Percentiles rank a stretch among this genome's conserved stretches.
Conservation (phyloP, 2,329 filamentous ascomycete species). For the Colletotrichum lini region DNA sequence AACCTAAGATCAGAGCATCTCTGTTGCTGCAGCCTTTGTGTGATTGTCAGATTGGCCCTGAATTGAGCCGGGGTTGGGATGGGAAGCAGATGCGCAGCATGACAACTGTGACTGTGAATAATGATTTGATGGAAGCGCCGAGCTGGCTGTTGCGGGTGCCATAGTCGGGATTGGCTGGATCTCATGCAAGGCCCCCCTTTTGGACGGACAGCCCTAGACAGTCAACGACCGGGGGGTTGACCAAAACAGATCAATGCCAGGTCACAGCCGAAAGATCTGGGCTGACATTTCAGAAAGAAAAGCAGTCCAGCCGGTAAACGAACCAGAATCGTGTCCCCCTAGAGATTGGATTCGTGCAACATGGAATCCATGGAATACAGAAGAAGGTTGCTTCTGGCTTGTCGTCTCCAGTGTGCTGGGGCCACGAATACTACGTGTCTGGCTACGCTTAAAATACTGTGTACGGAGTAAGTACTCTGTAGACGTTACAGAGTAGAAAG, state of each 20-base stretch:
- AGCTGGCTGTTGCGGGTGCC: conserved; percentile 1
- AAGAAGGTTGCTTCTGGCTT: conserved; percentile 2
- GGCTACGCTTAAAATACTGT: not conserved
- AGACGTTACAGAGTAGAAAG: not conserved
- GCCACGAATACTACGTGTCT: not conserved
- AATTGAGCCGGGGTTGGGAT: too few relatives aligned
- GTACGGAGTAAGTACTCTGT: not conserved
- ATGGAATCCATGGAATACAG: conserved; percentile 2
- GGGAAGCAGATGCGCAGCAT: not conserved
- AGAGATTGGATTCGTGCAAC: not conserved
- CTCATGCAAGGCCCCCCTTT: not conserved
- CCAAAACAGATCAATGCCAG: not conserved
- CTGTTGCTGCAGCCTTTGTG: conserved; percentile 7
- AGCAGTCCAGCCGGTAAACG: not conserved
- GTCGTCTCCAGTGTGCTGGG: not conserved
- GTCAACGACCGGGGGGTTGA: not conserved
- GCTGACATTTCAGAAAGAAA: conserved; percentile 2
- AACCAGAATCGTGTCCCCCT: not conserved
- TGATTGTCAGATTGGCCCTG: not conserved
- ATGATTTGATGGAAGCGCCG: not conserved
- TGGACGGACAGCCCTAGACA: not conserved
- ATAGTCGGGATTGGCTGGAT: conserved; percentile 4
- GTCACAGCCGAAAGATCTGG: conserved; percentile 18
- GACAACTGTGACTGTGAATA: too few relatives aligned
- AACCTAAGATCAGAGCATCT: not conserved